Evolutionary conservation across 768 basidiomycete species (phyloP).

Genomic region (Lentinula sp.): DNA sequence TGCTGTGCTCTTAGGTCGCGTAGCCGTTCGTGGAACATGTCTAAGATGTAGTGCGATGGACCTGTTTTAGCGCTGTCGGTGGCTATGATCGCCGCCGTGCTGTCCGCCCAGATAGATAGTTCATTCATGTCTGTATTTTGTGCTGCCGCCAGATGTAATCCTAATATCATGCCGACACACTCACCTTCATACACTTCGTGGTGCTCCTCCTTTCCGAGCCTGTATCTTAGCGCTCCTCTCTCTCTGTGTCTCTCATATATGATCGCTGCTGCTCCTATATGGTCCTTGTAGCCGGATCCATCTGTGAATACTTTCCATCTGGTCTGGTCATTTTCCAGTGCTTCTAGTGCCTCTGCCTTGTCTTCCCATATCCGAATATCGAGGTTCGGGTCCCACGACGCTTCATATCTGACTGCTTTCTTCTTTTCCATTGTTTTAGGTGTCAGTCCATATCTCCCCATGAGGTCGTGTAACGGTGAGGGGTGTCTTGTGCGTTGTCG

Average conservation of each 20-base stretch:
- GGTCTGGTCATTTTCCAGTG: neutral
- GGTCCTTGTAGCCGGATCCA: constrained; percentile 5
- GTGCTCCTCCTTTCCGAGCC: neutral
- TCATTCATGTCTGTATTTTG: neutral
- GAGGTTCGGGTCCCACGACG: neutral
- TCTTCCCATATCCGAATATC: neutral
- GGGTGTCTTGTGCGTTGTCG: neutral
- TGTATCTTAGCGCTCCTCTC: too few species aligned
- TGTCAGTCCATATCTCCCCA: neutral
- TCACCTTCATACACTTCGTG: neutral
- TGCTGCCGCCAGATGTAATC: neutral
- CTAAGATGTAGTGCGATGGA: too few species aligned
- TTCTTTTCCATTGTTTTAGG: neutral
- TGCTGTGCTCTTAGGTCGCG: too few species aligned
- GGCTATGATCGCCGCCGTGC: too few species aligned
- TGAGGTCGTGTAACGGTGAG: constrained; percentile 11
- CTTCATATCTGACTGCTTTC: neutral
- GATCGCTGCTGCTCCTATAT: constrained; percentile 5
- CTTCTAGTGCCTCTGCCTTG: neutral
- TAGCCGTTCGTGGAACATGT: too few species aligned
- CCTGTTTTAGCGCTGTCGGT: too few species aligned
- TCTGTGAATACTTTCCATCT: too few species aligned
- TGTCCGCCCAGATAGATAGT: too few species aligned
- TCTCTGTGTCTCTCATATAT: neutral
- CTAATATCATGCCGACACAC: neutral